Percentiles rank a stretch among this genome's conserved stretches.
Conservation (phyloP, 2,329 filamentous ascomycete species). For the Penicillium verrucosum region DNA sequence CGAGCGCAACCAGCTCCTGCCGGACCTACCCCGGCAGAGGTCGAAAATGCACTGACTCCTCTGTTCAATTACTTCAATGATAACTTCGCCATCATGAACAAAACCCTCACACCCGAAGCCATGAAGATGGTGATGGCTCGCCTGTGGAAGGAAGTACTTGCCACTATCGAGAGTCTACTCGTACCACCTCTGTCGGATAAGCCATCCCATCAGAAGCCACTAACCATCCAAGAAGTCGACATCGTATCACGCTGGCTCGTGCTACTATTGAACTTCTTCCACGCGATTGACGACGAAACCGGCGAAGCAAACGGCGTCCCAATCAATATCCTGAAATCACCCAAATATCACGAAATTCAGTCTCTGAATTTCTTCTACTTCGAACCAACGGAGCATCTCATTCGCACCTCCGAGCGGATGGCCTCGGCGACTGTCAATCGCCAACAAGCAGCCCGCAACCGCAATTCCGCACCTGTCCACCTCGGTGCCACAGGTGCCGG, state of each 20-base stretch:
- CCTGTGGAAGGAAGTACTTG: constrained; percentile 94
- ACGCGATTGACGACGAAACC: constrained; percentile 79
- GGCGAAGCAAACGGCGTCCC: constrained; percentile 85
- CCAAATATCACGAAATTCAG: constrained; percentile 96
- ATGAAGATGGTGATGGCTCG: constrained; percentile 99
- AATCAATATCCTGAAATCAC: constrained; percentile 86
- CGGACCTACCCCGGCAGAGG: constrained; percentile 65
- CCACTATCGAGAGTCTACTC: constrained; percentile 83
- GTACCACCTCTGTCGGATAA: constrained; percentile 96
- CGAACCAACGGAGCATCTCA: constrained; percentile 82
- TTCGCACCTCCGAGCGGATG: constrained; percentile 95
- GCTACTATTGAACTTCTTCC: constrained; percentile 90
- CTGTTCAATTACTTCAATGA: constrained; percentile 95
- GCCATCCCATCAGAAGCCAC: constrained; percentile 75
- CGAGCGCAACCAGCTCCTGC: constrained; percentile 50
- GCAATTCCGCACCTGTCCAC: constrained; percentile 65
- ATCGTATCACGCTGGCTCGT: constrained; percentile 94
- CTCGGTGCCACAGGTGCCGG: constrained; percentile 40
- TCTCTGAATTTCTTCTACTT: constrained; percentile 99
- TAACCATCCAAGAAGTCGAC: constrained; percentile 85
- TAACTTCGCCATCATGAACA: constrained; percentile 98
- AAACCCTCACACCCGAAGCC: constrained; percentile 88
- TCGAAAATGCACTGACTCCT: constrained; percentile 76
- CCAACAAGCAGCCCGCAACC: constrained; percentile 66
- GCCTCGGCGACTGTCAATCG: constrained; percentile 78